Evolutionary conservation across 768 basidiomycete species (phyloP).

Genomic region (Boletus rufocinnamomeus): DNA sequence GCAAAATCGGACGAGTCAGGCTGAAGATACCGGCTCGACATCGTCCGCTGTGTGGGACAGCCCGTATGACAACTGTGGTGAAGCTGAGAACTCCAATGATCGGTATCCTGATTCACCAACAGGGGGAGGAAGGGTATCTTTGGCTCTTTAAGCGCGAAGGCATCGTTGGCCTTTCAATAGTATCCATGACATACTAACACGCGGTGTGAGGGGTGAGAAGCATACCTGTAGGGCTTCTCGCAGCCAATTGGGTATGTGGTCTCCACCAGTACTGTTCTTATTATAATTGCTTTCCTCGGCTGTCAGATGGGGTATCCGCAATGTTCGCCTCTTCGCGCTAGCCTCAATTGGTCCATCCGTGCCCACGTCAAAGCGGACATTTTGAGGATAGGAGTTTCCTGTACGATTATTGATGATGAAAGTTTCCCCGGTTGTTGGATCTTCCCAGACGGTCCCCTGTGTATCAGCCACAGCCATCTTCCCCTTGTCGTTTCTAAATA

Average conservation of each 20-base stretch:
- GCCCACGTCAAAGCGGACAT: slow-evolving; percentile 13
- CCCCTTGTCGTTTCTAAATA: slow-evolving; percentile 19
- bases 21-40: slow-evolving; percentile 11
- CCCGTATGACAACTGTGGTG: slow-evolving; percentile 20
- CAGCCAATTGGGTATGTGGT: slow-evolving; percentile 62
- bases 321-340: slow-evolving; percentile 19
- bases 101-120: slow-evolving; percentile 13
- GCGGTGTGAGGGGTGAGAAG: slow-evolving; percentile 17
- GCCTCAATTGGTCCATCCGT: slow-evolving; percentile 10
- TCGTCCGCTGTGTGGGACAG: slow-evolving; percentile 8
- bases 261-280: slow-evolving; percentile 14
- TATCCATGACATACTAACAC: slow-evolving; percentile 11
- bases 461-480: slow-evolving; percentile 35
- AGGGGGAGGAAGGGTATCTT: slow-evolving; percentile 43
- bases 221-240: slow-evolving; percentile 57
- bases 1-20: slow-evolving; percentile 13
- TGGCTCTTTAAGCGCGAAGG: slow-evolving; percentile 52
- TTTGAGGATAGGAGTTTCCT: slow-evolving; percentile 59
- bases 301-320: slow-evolving; percentile 8
- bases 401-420: slow-evolving; percentile 69
- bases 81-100: slow-evolving; percentile 10
- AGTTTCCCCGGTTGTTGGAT: slow-evolving; percentile 58
- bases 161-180: slow-evolving; percentile 50
- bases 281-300: background rate
- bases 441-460: slow-evolving; percentile 49